phyloP scores from a whole-genome alignment of 352 stramenopile genomes.

The Globisporangium splendens region DNA sequence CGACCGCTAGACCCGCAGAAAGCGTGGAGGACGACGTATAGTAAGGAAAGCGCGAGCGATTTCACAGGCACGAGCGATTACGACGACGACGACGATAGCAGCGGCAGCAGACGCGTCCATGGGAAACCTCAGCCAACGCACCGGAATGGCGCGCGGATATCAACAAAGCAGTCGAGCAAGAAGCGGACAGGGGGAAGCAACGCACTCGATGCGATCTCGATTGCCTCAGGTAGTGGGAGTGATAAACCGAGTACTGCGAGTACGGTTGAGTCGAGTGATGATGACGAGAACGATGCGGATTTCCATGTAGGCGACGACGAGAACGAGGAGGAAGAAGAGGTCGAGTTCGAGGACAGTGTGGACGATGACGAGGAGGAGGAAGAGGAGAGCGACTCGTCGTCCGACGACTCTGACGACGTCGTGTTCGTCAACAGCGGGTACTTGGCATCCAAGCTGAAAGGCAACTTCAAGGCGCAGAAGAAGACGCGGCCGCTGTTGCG shows the following conservation, averaged over 20 bases:
- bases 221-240: constrained; percentile 5
- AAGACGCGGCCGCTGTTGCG: constrained; percentile 21
- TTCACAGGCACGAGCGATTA: constrained; percentile 22
- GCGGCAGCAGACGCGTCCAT: constrained; percentile 14
- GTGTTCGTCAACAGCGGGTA: constrained; percentile 6
- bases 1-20: neutral
- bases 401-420: constrained; percentile 10
- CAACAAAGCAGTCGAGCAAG: constrained; percentile 3
- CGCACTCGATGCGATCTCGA: constrained; percentile 9
- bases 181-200: neutral
- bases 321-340: constrained; percentile 16
- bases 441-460: constrained; percentile 6
- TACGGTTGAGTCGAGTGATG: constrained; percentile 17
- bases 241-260: neutral
- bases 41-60: constrained; percentile 12
- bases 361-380: constrained; percentile 11
- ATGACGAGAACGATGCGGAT: constrained; percentile 8
- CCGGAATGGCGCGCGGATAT: neutral
- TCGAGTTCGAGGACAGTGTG: neutral
- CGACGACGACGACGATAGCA: constrained; percentile 4
- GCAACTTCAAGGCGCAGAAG: constrained; percentile 13
- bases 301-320: constrained; percentile 18
- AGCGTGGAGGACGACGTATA: constrained; percentile 10
- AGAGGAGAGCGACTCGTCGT: constrained; percentile 8
- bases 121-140: neutral